A percentile compares a stretch with the other conserved stretches of the same genome.
Conservation (phyloP, 1,284 basidiomycete genomes). For the Microbotryum silenes-acaulis region DNA sequence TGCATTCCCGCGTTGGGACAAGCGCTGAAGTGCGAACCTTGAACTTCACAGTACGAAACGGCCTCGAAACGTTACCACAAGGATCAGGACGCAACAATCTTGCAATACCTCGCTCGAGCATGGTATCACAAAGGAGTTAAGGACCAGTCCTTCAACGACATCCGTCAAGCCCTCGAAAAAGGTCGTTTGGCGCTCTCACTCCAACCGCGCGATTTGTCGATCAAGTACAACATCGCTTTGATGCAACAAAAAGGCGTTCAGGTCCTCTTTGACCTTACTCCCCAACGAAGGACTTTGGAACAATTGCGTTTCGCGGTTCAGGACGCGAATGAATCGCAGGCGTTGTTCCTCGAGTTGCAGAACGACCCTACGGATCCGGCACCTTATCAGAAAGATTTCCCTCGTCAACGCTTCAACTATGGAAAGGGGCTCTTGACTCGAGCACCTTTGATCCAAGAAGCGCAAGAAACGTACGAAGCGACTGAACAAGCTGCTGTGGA, state of each 20-base stretch:
- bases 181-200: slow-evolving; percentile 63
- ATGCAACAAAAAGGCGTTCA: slow-evolving; percentile 90
- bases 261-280: slow-evolving; percentile 64
- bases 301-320: slow-evolving; percentile 70
- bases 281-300: slow-evolving; percentile 65
- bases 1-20: background rate
- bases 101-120: slow-evolving; percentile 69
- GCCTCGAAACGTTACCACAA: slow-evolving; percentile 69
- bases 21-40: background rate
- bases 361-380: slow-evolving; percentile 59
- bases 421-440: slow-evolving; percentile 73
- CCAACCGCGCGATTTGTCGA: slow-evolving; percentile 75
- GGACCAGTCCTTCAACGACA: slow-evolving; percentile 68
- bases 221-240: slow-evolving; percentile 89
- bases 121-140: slow-evolving; percentile 88
- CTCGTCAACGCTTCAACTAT: slow-evolving; percentile 78
- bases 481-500: slow-evolving; percentile 53
- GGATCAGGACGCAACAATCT: slow-evolving; percentile 57
- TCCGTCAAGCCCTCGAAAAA: slow-evolving; percentile 62
- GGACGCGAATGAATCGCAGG: slow-evolving; percentile 78
- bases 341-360: slow-evolving; percentile 78
- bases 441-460: slow-evolving; percentile 60
- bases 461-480: slow-evolving; percentile 65
- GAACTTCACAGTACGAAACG: slow-evolving; percentile 66
- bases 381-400: slow-evolving; percentile 78